These are phyloP conservation scores for Tetragonia tetragonoides DNA, from an alignment of 148 eudicot species.

Conservation along the genomic window DNA sequence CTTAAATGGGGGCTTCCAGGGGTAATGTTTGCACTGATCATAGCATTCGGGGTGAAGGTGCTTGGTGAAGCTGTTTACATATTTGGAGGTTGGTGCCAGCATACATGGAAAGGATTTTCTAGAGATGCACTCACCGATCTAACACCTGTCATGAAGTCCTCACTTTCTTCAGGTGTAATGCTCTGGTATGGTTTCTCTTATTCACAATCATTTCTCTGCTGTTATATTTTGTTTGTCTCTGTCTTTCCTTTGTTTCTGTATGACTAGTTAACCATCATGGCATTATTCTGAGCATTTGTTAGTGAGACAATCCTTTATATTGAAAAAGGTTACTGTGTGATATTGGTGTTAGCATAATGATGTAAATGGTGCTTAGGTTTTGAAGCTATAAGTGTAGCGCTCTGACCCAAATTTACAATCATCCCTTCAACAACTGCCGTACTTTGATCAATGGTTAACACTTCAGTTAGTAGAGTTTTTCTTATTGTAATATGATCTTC, in stretches of 20 bases:
- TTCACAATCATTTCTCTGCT: not conserved
- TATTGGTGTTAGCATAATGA: not conserved
- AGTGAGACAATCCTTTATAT: not conserved
- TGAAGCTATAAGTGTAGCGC: not conserved
- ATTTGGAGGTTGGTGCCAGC: constrained; percentile 60
- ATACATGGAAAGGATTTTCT: constrained; percentile 60
- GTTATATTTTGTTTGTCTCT: not conserved
- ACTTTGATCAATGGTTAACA: constrained; percentile 1
- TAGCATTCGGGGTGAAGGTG: constrained; percentile 41
- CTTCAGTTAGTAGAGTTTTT: not conserved
- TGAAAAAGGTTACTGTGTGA: not conserved
- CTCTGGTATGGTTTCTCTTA: constrained; percentile 41
- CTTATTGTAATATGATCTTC: not conserved
- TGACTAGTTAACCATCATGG: too few relatives aligned
- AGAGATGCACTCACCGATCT: constrained; percentile 46
- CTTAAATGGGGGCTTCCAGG: constrained; percentile 44
- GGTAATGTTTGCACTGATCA: constrained; percentile 47
- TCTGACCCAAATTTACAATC: not conserved
- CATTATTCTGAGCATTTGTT: not conserved
- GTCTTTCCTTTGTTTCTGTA: not conserved
- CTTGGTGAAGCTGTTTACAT: constrained; percentile 51
- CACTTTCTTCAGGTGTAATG: constrained; percentile 60
- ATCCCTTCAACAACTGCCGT: not conserved
- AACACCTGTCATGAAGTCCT: constrained; percentile 54
- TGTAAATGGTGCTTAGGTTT: not conserved